Evolutionary conservation across 306 rosid genomes (phyloP).

Genomic region (Coriaria nepalensis): DNA sequence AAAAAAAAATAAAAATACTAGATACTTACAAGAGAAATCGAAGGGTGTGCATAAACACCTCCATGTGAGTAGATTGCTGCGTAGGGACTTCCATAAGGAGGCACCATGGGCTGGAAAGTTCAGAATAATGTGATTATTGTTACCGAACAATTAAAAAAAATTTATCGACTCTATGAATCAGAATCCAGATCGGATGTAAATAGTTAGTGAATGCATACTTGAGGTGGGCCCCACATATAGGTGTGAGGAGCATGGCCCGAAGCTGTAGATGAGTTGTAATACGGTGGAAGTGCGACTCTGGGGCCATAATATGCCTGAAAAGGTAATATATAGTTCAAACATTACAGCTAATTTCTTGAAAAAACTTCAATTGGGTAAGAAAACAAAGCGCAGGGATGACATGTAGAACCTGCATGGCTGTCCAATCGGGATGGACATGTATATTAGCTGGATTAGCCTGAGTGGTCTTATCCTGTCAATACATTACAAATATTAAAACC

Average conservation of each 20-base stretch:
- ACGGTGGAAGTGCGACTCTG: conserved; percentile 68
- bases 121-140: conserved; percentile 5
- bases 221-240: conserved; percentile 94
- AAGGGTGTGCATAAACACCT: conserved; percentile 66
- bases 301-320: conserved; percentile 90
- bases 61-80: conserved; percentile 84
- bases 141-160: too few relatives aligned
- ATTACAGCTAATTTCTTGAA: not conserved
- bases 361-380: not conserved
- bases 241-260: conserved; percentile 87
- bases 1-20: conserved; percentile 6
- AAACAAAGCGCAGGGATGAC: conserved; percentile 7
- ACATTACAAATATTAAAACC: not conserved
- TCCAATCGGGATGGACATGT: conserved; percentile 88
- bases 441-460: conserved; percentile 37
- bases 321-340: conserved; percentile 6
- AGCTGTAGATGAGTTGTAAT: conserved; percentile 58
- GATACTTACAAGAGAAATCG: conserved; percentile 57
- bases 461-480: conserved; percentile 48
- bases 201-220: conserved; percentile 37
- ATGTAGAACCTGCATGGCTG: conserved; percentile 77
- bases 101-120: conserved; percentile 69
- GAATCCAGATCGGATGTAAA: not conserved
- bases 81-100: conserved; percentile 79
- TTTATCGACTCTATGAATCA: too few relatives aligned